Conservation (phyloP, 1,284 basidiomycete genomes). For the Cystobasidium sp. region DNA sequence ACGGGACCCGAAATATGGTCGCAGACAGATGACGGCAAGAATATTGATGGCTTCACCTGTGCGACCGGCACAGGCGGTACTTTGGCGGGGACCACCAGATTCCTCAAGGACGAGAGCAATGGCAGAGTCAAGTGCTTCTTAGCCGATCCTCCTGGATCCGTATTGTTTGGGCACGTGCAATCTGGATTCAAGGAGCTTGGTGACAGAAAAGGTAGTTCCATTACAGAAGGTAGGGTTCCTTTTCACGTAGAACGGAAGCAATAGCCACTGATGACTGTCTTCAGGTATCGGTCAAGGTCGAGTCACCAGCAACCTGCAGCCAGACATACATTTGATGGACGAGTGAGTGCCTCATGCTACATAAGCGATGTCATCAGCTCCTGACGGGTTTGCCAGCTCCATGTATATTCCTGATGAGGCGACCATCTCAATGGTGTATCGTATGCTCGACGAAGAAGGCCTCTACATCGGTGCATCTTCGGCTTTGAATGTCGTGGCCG, state of each 20-base stretch:
- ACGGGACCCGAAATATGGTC: constrained; percentile 98
- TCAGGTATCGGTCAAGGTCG: constrained; percentile 90
- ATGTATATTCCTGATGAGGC: constrained; percentile 86
- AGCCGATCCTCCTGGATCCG: constrained; percentile 94
- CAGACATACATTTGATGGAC: constrained; percentile 77
- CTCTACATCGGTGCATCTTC: constrained; percentile 96
- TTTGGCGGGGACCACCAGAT: constrained; percentile 84
- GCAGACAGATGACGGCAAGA: constrained; percentile 70
- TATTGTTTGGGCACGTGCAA: constrained; percentile 82
- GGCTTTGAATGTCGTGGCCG: constrained; percentile 93
- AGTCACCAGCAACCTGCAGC: constrained; percentile 89
- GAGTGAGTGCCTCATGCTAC: constrained; percentile 53
- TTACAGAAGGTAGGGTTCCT: constrained; percentile 74
- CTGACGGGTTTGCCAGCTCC: constrained; percentile 60
- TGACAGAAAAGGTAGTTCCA: constrained; percentile 82
- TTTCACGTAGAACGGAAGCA: constrained; percentile 57
- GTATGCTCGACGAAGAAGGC: constrained; percentile 88
- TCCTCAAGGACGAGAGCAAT: constrained; percentile 78
- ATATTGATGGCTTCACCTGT: constrained; percentile 87
- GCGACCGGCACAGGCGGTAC: constrained; percentile 96
- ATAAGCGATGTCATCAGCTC: neutral
- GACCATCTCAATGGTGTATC: constrained; percentile 91
- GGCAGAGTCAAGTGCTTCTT: constrained; percentile 89
- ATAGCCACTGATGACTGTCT: constrained; percentile 58
- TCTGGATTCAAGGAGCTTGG: constrained; percentile 74